Evolutionary conservation across 2,329 filamentous ascomycete genomes (phyloP), one percentile per base, ranked within the genome.

Genomic region (Arthrobotrys conoides): DNA sequence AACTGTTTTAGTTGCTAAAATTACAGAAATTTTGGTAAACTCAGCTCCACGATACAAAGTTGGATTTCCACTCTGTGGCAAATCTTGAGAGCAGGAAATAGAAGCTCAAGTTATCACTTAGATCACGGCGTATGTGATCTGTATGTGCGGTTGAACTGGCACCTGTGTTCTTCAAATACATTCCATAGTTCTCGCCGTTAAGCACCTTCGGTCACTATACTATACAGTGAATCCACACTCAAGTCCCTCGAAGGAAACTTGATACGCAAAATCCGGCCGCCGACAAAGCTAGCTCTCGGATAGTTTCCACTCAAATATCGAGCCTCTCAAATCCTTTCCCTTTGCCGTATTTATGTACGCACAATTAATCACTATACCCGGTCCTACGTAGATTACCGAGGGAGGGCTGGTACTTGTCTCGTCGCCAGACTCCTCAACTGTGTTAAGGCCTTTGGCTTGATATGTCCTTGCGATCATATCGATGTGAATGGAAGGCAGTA

Each of bases 201-300:
- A 16, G 4, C 48, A 27, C 1, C 48, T 51, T 16, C 22, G 5
- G 24, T 27, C 48, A 27, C 46, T 51, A 14, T 9, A 48, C 6
- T 30, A 36, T n/a, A n/a, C 46, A 27, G 48, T 27, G 12, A 10
- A 51, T 27, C 48, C 48, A 27, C 48, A 5, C 20, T 51, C 48
- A 51, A 51, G 0, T 27, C 16, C 16, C 20, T 27, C 20, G 16
- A 24, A 51, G 22, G 4, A 10, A 14, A 27, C 48, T 10, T 5
- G 48, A 51, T 51, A 20, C 48, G 48, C 48, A 27, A 51, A 9
- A 27, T 55, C 24, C 51, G 27, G 51, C 4, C 27, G 24, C 51
- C 24, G 27, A 20, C 16, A n/a, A 18, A 55, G 22, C 6, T 36
- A 55, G 22, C 6, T 36, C 8, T n/a, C 27, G 3, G 12, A 3